phyloP scores from a whole-genome alignment of 176 grass and related monocot genomes.

The Hyparrhenia diplandra region DNA sequence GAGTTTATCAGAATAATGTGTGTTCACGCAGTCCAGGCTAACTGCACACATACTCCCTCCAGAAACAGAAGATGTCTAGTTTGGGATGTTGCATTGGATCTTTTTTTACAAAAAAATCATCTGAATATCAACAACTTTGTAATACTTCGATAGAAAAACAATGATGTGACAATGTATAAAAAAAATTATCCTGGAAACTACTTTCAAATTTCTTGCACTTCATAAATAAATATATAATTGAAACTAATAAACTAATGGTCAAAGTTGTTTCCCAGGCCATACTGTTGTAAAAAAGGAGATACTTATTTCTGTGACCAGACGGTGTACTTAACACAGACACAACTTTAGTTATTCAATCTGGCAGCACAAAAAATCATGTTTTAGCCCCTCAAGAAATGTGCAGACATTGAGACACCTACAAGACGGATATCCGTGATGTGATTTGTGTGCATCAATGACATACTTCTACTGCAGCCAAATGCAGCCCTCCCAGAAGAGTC shows the following conservation, averaged over 20 bases:
- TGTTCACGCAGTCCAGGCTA: neutral
- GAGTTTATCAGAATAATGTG: constrained; percentile 9
- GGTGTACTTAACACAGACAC: neutral
- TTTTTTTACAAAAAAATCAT: neutral
- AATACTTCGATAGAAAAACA: neutral
- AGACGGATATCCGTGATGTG: neutral
- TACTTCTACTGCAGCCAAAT: neutral
- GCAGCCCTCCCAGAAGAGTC: neutral
- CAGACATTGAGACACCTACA: neutral
- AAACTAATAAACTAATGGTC: neutral
- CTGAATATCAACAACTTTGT: neutral
- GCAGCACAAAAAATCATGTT: neutral
- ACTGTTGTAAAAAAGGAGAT: neutral
- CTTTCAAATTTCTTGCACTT: neutral
- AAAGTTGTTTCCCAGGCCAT: neutral
- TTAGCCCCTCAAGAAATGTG: neutral
- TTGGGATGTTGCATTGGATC: neutral
- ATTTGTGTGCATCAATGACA: neutral
- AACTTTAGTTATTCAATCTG: neutral
- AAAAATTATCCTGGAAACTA: neutral
- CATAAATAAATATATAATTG: neutral
- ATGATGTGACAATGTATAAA: neutral
- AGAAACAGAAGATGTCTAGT: neutral
- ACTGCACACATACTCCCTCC: neutral
- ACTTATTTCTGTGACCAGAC: neutral